Conservation (phyloP, 495 filamentous ascomycete genomes). For the Lophiostoma macrostomum region DNA sequence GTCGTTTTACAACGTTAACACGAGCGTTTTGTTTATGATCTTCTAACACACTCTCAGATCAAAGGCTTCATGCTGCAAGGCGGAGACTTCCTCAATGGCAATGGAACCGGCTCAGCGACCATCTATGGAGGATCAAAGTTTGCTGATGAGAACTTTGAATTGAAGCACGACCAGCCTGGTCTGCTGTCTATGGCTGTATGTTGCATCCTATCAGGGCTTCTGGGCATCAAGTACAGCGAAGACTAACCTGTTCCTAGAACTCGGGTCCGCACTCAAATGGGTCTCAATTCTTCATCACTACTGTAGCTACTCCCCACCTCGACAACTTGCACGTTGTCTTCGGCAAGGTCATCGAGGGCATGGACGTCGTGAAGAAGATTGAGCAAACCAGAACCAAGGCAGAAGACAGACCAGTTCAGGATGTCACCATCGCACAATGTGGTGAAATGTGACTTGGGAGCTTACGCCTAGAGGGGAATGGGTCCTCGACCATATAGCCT, state of each 20-base stretch:
- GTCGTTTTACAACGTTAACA: too few relatives aligned
- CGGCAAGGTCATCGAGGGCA: conserved; percentile 82
- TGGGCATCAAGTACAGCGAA: background rate
- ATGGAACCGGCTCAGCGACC: conserved; percentile 73
- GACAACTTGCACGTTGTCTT: conserved; percentile 96
- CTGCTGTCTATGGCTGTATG: conserved; percentile 90
- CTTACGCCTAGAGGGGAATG: too few relatives aligned
- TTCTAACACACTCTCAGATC: conserved; percentile 58
- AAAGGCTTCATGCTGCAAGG: conserved; percentile 97
- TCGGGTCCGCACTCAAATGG: conserved; percentile 92
- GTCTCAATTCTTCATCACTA: conserved; percentile 96
- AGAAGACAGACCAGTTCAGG: conserved; percentile 77
- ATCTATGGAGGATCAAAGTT: conserved; percentile 49
- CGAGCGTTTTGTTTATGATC: too few relatives aligned
- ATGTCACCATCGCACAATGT: conserved; percentile 82
- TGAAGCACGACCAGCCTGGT: conserved; percentile 75
- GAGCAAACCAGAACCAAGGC: conserved; percentile 79
- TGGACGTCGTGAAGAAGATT: conserved; percentile 86
- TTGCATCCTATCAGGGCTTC: conserved; percentile 23
- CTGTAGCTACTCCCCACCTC: conserved; percentile 74
- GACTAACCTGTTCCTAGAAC: too few relatives aligned
- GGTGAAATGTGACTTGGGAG: conserved; percentile 61
- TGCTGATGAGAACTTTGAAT: conserved; percentile 81
- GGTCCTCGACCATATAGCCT: too few relatives aligned
- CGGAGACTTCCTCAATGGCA: conserved; percentile 91